Conservation (phyloP, 1,139 yeast species). For the Yamadazyma blattariae region DNA sequence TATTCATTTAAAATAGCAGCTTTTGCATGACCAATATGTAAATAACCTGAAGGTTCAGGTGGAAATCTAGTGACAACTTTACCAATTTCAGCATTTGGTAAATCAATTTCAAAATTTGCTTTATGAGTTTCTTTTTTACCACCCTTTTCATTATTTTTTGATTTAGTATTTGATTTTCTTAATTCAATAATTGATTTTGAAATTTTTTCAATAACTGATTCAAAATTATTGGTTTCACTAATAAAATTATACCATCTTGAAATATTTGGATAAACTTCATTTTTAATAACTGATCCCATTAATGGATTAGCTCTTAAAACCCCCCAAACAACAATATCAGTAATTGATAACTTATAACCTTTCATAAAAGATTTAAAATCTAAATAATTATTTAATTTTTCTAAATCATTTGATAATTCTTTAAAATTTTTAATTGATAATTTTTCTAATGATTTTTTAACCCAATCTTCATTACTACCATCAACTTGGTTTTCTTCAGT, state of each 20-base stretch:
- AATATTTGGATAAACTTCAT: slow-evolving; percentile 76
- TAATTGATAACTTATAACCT: slow-evolving; percentile 64
- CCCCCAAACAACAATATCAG: slow-evolving; percentile 94
- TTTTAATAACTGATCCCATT: slow-evolving; percentile 86
- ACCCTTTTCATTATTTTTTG: slow-evolving; percentile 61
- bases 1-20: slow-evolving; percentile 95
- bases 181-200: slow-evolving; percentile 68
- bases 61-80: slow-evolving; percentile 98
- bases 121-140: slow-evolving; percentile 77
- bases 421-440: slow-evolving; percentile 85
- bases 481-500: too few species aligned
- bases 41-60: slow-evolving; percentile 87
- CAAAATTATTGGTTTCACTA: slow-evolving; percentile 62
- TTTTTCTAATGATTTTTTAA: slow-evolving; percentile 63
- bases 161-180: slow-evolving; percentile 63
- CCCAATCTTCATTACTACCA: slow-evolving; percentile 72
- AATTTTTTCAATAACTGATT: slow-evolving; percentile 65
- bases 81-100: slow-evolving; percentile 87
- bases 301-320: slow-evolving; percentile 88
- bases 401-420: slow-evolving; percentile 72
- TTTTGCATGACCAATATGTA: slow-evolving; percentile 93
- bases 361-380: slow-evolving; percentile 79
- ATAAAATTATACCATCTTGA: slow-evolving; percentile 91
- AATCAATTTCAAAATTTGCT: slow-evolving; percentile 91
- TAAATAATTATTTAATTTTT: slow-evolving; percentile 71